Evolutionary conservation across 306 rosid genomes (phyloP), one percentile per base, ranked within the genome.

Genomic region (Dalbergia cochinchinensis): DNA sequence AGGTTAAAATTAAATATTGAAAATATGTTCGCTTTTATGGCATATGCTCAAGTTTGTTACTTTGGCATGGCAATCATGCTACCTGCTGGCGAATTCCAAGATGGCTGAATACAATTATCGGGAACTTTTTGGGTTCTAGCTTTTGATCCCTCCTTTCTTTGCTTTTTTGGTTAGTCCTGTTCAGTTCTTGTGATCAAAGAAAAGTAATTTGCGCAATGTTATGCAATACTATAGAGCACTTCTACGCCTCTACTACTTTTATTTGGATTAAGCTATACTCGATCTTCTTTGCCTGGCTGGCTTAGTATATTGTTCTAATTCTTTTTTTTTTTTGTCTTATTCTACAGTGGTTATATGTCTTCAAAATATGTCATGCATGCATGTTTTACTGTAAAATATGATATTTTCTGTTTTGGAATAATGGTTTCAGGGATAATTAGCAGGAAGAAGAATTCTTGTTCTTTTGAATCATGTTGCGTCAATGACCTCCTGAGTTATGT

Each of bases 281-380:
- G 14, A 14, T 69, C 31, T 42, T 66, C 22, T 13, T 57, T 73
- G 16, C 50, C 16, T 69, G 44, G 13, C 35, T 60, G 37, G 8
- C 14, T 41, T 59, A 18, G 19, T 39, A 14, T 55, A 71, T 11
- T 55, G 6, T 50, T 12, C 9, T 0, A 2, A 50, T 18, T 22
- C 37, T 79, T 2, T 50, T 42, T 2, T 50, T 42, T 20, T 0
- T 13, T 16, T 2, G 0, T 35, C 22, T 31, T 7, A 26, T 5
- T 70, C 7, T 6, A 82, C 86, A 20, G 22, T 65, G 88, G 85
- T 7, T 87, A 77, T 7, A 85, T 85, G 86, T 78, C 88, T 86
- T 86, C 84, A 2, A 85, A 86, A 66, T 86, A 86, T 79, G 85
- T 83, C 15, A 86, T 83, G 87, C 87, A 86, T 6, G 89, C 85